Evolutionary conservation across 2,329 filamentous ascomycete species (phyloP), one percentile per base, ranked within the genome.

Genomic region (Epichloe brachyelytri): DNA sequence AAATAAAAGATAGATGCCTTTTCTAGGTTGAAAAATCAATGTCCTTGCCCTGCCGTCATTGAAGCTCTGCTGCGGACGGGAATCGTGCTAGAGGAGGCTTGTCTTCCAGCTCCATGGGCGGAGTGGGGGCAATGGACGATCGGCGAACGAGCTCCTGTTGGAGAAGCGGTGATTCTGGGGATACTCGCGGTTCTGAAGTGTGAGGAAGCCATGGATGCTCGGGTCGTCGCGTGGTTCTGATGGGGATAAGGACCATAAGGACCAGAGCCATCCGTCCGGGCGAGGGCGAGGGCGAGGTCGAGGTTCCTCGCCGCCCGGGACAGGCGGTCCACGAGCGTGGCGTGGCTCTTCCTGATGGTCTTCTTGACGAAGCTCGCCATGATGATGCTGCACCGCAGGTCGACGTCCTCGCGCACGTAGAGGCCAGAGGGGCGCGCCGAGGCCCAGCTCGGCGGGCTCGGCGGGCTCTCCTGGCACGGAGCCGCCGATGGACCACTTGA

Each of bases 381-480:
- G 55, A 93, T 71, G 52, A 88, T 71, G 60, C 89, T 91, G 70
- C 88, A 94, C 52, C 78, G 78, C 73, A 95, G 57, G 55, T 88
- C 83, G 46, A 93, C 83, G 57, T 95, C 88, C 71, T 95, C 88
- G n/a, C 85, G 76, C 41, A 95, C 71, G 62, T 89, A 94, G 12
- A 95, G 70, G 0, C 88, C 88, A 40, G 79, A 71, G 20, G 74
- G 88, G 87, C 0, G 76, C 79, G 14, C 76, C 76, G 5, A 86
- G 67, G 5, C 83, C 85, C 20, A 86, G 67, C 68, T 91, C 86
- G 11, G 77, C 67, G 0, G 79, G 73, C 59, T 83, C 76, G 33
- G 74, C 71, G 1, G 80, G 77, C 65, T 94, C 87, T 17, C 83
- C 85, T 0, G 83, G 82, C 41, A 86, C 68, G 10, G 77, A 80